Conservation (phyloP, 2,329 filamentous ascomycete species). For the Didymella sp. region DNA sequence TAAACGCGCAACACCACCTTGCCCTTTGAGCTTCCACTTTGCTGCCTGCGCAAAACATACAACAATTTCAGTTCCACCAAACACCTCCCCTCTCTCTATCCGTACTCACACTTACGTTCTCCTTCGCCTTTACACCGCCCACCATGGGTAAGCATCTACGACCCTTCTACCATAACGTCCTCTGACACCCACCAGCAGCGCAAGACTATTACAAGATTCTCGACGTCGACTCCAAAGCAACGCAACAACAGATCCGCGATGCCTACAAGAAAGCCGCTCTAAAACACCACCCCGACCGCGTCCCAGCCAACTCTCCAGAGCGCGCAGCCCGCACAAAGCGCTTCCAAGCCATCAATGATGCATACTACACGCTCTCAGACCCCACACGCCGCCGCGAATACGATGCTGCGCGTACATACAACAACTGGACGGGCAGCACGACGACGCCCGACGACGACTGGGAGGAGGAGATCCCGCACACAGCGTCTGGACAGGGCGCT, state of each 20-base stretch:
- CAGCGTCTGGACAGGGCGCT: background rate
- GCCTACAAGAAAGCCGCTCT: slow-evolving; percentile 94
- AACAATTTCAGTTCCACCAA: background rate
- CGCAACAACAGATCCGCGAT: slow-evolving; percentile 83
- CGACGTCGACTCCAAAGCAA: slow-evolving; percentile 75
- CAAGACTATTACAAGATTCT: slow-evolving; percentile 54
- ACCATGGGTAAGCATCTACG: slow-evolving; percentile 1
- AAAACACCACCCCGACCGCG: slow-evolving; percentile 92
- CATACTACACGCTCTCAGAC: slow-evolving; percentile 91
- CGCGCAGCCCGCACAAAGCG: slow-evolving; percentile 80
- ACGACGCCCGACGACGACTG: slow-evolving; percentile 54
- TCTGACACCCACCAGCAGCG: slow-evolving; percentile 9
- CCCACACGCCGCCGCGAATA: slow-evolving; percentile 79
- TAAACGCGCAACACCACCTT: slow-evolving; percentile 14
- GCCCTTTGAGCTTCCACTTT: slow-evolving; percentile 6
- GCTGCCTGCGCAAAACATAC: slow-evolving; percentile 1
- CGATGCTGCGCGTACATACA: slow-evolving; percentile 72
- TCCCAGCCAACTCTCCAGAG: slow-evolving; percentile 82
- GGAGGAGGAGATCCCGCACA: slow-evolving; percentile 58
- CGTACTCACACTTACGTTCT: background rate
- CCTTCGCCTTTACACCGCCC: background rate
- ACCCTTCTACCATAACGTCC: background rate
- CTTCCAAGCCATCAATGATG: slow-evolving; percentile 92
- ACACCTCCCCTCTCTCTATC: background rate
- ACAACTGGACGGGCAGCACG: slow-evolving; percentile 53